Evolutionary conservation across 2,329 filamentous ascomycete genomes (phyloP).

Genomic region (Grosmannia huntii): DNA sequence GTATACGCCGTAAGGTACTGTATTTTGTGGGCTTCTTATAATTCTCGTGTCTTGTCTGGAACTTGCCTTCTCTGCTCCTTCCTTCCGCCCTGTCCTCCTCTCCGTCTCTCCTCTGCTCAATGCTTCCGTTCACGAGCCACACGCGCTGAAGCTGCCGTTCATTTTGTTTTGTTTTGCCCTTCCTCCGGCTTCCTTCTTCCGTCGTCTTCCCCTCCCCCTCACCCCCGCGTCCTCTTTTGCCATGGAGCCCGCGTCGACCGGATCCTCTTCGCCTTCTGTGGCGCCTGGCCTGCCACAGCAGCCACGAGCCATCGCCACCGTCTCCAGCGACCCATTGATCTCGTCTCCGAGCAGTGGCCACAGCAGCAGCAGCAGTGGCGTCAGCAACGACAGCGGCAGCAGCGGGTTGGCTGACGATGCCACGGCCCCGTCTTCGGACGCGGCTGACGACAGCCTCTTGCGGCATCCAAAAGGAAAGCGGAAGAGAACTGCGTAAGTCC

Average conservation of each 20-base stretch:
- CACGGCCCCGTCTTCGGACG: constrained; percentile 8
- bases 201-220: neutral
- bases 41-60: constrained; percentile 11
- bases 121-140: neutral
- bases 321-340: neutral
- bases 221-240: neutral
- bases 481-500: constrained; percentile 49
- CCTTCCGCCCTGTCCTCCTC: neutral
- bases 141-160: constrained; percentile 2
- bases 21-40: constrained; percentile 9
- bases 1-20: constrained; percentile 2
- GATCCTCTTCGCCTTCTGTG: constrained; percentile 6
- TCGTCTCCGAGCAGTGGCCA: neutral
- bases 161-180: neutral
- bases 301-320: neutral
- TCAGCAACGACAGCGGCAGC: neutral
- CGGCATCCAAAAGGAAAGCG: constrained; percentile 47
- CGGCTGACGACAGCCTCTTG: constrained; percentile 6
- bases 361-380: constrained; percentile 7
- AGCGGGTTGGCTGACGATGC: constrained; percentile 6
- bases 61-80: neutral
- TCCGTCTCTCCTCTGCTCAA: neutral
- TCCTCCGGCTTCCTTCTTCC: neutral
- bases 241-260: constrained; percentile 8
- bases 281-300: constrained; percentile 4